Evolutionary conservation across 2,329 filamentous ascomycete species (phyloP).

Genomic region (Endoconidiophora polonica): DNA sequence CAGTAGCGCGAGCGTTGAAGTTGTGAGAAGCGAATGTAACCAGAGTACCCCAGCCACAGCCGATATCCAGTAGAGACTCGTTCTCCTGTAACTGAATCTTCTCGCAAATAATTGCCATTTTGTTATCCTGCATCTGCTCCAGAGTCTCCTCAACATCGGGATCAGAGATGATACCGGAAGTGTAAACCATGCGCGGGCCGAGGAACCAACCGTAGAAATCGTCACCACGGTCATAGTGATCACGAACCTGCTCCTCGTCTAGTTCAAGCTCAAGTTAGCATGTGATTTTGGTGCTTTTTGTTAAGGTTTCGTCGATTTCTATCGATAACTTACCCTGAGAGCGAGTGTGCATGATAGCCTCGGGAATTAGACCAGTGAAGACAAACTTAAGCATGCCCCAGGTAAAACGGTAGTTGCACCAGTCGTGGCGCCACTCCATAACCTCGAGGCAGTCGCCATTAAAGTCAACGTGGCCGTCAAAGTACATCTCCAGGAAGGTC

Average conservation of each 20-base stretch:
- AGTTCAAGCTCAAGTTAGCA: not conserved
- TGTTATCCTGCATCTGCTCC: constrained; percentile 95
- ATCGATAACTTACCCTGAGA: constrained; percentile 42
- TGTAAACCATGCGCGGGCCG: constrained; percentile 97
- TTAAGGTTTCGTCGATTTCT: too few relatives aligned
- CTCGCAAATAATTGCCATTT: constrained; percentile 85
- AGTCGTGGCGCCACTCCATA: constrained; percentile 90
- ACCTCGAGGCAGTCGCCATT: constrained; percentile 83
- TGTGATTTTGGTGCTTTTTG: not conserved
- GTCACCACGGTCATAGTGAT: constrained; percentile 94
- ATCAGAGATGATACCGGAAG: constrained; percentile 83
- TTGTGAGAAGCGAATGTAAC: constrained; percentile 83
- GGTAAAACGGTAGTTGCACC: constrained; percentile 90
- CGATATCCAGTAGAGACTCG: constrained; percentile 80
- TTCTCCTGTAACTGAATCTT: constrained; percentile 75
- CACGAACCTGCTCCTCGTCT: constrained; percentile 88
- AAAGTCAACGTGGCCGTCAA: constrained; percentile 85
- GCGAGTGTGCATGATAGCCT: constrained; percentile 81
- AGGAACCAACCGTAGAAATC: constrained; percentile 99
- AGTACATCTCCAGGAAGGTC: constrained; percentile 97
- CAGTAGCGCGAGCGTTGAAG: constrained; percentile 72
- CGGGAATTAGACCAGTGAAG: constrained; percentile 71
- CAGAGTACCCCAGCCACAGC: constrained; percentile 95
- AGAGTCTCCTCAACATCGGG: constrained; percentile 74
- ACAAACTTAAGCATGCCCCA: constrained; percentile 74